These are phyloP conservation scores for Colletotrichum magnum DNA, from an alignment of 2,329 filamentous ascomycete genomes.

Conservation along the genomic window DNA sequence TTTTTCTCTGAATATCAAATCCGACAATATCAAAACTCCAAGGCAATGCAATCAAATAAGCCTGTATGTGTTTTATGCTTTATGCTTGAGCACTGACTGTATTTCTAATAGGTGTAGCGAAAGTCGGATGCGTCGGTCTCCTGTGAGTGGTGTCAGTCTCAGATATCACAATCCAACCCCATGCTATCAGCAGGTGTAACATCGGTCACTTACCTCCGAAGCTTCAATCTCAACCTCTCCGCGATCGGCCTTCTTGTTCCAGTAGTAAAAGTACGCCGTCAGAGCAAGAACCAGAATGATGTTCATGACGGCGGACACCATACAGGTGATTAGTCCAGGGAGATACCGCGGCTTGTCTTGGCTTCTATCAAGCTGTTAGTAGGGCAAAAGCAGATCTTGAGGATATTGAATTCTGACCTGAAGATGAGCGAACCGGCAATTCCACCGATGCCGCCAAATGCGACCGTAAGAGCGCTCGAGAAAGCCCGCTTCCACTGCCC, in stretches of 20 bases:
- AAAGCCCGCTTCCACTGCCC: conserved; percentile 42
- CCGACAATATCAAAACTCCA: not conserved
- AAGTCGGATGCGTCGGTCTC: conserved; percentile 30
- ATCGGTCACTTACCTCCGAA: conserved; percentile 17
- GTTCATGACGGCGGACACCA: conserved; percentile 31
- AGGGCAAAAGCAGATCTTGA: not conserved
- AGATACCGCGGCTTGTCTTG: conserved; percentile 33
- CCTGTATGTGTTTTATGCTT: too few species aligned
- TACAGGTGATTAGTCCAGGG: conserved; percentile 26
- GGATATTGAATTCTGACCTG: conserved; percentile 5
- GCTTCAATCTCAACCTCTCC: conserved; percentile 32
- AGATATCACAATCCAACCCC: too few species aligned
- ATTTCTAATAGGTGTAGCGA: conserved; percentile 24
- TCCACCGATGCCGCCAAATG: conserved; percentile 37
- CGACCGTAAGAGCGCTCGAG: conserved; percentile 38
- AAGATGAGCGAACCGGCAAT: conserved; percentile 41
- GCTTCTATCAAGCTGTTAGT: not conserved
- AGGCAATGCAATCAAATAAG: too few species aligned
- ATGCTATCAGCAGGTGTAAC: not conserved
- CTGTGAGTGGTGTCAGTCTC: not conserved
- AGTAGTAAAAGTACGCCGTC: conserved; percentile 27
- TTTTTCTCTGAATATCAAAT: too few species aligned
- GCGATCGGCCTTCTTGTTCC: conserved; percentile 23
- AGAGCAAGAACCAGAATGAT: conserved; percentile 20
- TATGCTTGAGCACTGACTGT: too few species aligned